Percentiles rank a stretch among this genome's conserved stretches.
Evolutionary conservation across 805 yeast genomes (phyloP).

Genomic region (Schwanniomyces yamadae): DNA sequence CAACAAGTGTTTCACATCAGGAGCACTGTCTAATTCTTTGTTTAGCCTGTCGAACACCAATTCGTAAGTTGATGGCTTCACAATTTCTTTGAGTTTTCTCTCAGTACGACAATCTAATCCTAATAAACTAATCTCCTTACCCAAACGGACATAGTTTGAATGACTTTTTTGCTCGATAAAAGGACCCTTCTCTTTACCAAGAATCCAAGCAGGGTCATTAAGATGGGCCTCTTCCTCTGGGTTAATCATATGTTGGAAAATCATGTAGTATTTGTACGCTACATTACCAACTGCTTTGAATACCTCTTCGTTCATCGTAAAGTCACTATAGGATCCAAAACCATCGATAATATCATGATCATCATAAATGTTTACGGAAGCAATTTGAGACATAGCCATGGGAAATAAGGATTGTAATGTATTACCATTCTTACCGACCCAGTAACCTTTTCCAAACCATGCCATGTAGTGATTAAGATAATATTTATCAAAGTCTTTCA

Average conservation of each 20-base stretch:
- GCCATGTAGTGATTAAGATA: conserved; percentile 72
- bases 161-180: conserved; percentile 66
- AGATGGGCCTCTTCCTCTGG: conserved; percentile 40
- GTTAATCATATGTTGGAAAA: conserved; percentile 84
- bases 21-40: conserved; percentile 49
- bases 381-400: conserved; percentile 75
- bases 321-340: conserved; percentile 80
- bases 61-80: conserved; percentile 56
- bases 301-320: conserved; percentile 69
- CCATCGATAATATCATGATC: conserved; percentile 98
- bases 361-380: conserved; percentile 82
- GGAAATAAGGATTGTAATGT: conserved; percentile 72
- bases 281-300: conserved; percentile 70
- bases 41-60: conserved; percentile 58
- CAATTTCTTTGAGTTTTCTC: conserved; percentile 60
- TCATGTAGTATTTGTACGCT: conserved; percentile 84
- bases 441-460: conserved; percentile 91
- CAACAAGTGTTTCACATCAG: conserved; percentile 69
- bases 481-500: conserved; percentile 56
- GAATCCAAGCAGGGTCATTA: conserved; percentile 58
- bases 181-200: conserved; percentile 59
- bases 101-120: conserved; percentile 96
- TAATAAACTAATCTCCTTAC: conserved; percentile 64
- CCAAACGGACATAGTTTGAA: conserved; percentile 71
- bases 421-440: conserved; percentile 68